Conservation (phyloP, 805 yeast genomes). For the Jamesozyma rosinii region DNA sequence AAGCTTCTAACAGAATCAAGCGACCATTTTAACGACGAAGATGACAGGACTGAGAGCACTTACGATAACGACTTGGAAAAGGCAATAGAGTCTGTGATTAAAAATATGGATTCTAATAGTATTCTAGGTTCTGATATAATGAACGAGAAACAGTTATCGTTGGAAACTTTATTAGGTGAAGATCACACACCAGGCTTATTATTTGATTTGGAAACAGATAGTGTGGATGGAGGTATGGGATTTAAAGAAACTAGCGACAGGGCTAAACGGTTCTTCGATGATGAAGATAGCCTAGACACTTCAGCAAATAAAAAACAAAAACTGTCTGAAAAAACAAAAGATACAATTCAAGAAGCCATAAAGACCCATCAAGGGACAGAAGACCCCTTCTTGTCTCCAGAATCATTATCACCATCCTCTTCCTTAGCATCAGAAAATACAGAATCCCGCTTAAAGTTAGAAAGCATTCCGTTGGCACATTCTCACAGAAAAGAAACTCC, state of each 20-base stretch:
- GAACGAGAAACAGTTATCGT: conserved; percentile 16
- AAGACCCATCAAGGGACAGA: not conserved
- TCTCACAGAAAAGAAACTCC: not conserved
- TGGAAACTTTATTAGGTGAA: conserved; percentile 17
- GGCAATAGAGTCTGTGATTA: conserved; percentile 7
- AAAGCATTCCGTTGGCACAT: conserved; percentile 2
- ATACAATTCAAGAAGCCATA: not conserved
- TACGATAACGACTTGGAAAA: conserved; percentile 5
- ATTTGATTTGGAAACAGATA: conserved; percentile 9
- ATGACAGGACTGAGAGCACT: not conserved
- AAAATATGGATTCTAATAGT: conserved; percentile 6
- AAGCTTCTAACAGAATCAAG: conserved; percentile 14
- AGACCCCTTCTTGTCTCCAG: conserved; percentile 27
- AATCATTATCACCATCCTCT: conserved; percentile 29
- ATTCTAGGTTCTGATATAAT: conserved; percentile 10
- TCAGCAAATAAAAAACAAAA: not conserved
- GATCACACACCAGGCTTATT: conserved; percentile 10
- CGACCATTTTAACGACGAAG: conserved; percentile 5
- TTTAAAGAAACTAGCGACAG: not conserved
- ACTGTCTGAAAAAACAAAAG: not conserved
- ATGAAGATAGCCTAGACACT: not conserved
- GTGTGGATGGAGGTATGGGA: not conserved
- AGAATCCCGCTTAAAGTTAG: conserved; percentile 10
- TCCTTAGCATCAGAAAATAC: conserved; percentile 5
- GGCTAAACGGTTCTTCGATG: not conserved